Conservation (phyloP, 225 moss, liverwort and hornwort species). For the Thuidium tamariscinum region DNA sequence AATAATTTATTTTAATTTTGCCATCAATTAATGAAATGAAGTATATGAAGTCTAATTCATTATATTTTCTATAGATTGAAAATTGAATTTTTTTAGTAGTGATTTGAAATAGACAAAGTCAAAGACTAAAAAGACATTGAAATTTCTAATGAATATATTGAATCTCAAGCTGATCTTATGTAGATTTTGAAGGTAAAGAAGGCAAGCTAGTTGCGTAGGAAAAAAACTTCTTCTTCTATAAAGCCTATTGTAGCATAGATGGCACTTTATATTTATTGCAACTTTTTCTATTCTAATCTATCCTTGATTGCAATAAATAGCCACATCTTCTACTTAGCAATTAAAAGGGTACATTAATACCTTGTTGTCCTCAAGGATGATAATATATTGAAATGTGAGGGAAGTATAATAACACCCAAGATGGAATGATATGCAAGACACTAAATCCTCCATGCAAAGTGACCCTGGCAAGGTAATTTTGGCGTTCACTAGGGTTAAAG, state of each 20-base stretch:
- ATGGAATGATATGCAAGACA: too few relatives aligned
- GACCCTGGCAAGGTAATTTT: too few relatives aligned
- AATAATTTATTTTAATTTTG: neutral
- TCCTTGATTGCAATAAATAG: neutral
- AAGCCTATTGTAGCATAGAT: too few relatives aligned
- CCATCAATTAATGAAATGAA: neutral
- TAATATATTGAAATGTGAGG: accelerated
- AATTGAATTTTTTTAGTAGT: accelerated
- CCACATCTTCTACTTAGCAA: accelerated
- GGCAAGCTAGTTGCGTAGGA: too few relatives aligned
- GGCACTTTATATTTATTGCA: too few relatives aligned
- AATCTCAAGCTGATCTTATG: too few relatives aligned
- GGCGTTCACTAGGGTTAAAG: too few relatives aligned
- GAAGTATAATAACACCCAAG: accelerated
- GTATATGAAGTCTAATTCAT: neutral
- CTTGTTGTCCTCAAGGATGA: accelerated
- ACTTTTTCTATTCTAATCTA: neutral
- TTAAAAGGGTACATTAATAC: accelerated
- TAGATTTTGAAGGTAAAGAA: too few relatives aligned
- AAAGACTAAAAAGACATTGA: too few relatives aligned
- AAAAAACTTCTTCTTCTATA: too few relatives aligned
- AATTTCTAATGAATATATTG: too few relatives aligned
- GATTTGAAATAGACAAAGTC: neutral
- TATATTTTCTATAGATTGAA: neutral
- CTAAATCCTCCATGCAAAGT: too few relatives aligned